phyloP scores from a whole-genome alignment of 2,329 filamentous ascomycete species.

The Aspergillus clavatus region DNA sequence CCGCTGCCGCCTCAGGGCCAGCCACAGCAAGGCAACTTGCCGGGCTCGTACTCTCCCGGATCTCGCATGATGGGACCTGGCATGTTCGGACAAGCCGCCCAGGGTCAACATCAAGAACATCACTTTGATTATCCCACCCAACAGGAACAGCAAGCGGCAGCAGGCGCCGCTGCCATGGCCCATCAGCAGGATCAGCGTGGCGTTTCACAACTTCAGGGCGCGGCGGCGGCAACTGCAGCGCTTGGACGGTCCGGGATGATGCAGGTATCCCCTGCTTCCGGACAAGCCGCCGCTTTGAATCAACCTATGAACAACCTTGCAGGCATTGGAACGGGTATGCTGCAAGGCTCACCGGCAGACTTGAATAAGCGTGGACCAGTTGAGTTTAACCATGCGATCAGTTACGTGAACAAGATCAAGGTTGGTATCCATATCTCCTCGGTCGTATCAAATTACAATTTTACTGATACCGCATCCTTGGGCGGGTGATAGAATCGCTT shows the following conservation, averaged over 20 bases:
- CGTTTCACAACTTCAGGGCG: conserved; percentile 62
- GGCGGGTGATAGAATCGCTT: conserved; percentile 85
- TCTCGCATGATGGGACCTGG: conserved; percentile 33
- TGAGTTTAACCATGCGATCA: conserved; percentile 98
- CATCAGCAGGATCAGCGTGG: conserved; percentile 63
- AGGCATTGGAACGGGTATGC: conserved; percentile 56
- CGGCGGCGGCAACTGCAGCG: conserved; percentile 54
- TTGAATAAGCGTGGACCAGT: conserved; percentile 87
- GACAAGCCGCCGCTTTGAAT: conserved; percentile 42
- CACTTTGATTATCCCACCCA: conserved; percentile 41
- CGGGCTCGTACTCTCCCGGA: conserved; percentile 40
- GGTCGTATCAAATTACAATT: neutral
- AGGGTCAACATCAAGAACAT: conserved; percentile 39
- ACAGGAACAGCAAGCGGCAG: conserved; percentile 45
- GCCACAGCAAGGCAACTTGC: conserved; percentile 28
- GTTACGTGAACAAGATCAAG: conserved; percentile 99
- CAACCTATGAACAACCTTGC: conserved; percentile 58
- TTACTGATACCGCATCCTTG: neutral
- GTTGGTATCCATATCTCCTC: conserved; percentile 46
- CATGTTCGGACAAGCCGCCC: conserved; percentile 34
- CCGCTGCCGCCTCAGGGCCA: conserved; percentile 24
- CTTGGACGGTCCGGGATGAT: conserved; percentile 46
- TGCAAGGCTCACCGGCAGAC: conserved; percentile 48
- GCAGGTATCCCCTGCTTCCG: conserved; percentile 42
- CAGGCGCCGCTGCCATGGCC: conserved; percentile 40